These are phyloP conservation scores for Gamsiella multidivaricata DNA, from an alignment of 192 early-diverging fungal genomes.

Conservation along the genomic window DNA sequence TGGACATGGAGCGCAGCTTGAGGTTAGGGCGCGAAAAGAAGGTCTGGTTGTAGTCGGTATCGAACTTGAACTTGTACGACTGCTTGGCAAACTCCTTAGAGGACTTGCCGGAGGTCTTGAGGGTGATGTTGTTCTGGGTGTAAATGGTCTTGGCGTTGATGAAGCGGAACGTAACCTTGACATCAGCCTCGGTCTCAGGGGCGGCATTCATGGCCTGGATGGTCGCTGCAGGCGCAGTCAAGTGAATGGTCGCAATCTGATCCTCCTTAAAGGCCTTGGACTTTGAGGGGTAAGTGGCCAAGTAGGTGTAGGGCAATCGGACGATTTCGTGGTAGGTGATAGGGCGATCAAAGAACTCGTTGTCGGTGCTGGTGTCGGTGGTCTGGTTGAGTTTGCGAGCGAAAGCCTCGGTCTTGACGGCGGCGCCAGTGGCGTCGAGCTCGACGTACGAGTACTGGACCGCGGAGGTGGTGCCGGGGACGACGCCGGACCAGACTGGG, in stretches of 20 bases:
- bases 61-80: constrained; percentile 58
- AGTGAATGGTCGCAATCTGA: constrained; percentile 58
- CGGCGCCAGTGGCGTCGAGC: constrained; percentile 19
- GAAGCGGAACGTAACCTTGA: constrained; percentile 48
- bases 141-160: constrained; percentile 53
- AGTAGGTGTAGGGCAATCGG: constrained; percentile 58
- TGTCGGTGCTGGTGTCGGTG: constrained; percentile 44
- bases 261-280: constrained; percentile 52
- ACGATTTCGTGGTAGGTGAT: constrained; percentile 47
- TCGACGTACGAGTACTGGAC: constrained; percentile 48
- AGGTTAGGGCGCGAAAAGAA: constrained; percentile 56
- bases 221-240: constrained; percentile 41
- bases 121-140: constrained; percentile 48
- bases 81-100: constrained; percentile 64
- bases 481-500: constrained; percentile 30
- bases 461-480: constrained; percentile 28
- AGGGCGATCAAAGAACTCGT: constrained; percentile 63
- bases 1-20: constrained; percentile 60
- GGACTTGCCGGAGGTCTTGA: constrained; percentile 58
- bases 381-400: constrained; percentile 44
- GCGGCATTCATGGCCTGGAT: constrained; percentile 37
- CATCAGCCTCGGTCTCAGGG: constrained; percentile 36
- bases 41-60: constrained; percentile 50
- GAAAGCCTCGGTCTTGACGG: constrained; percentile 48
- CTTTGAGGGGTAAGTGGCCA: constrained; percentile 59